Evolutionary conservation across 2,329 filamentous ascomycete genomes (phyloP), one percentile per base, ranked within the genome.

Genomic region (Aspergillus caelatus): DNA sequence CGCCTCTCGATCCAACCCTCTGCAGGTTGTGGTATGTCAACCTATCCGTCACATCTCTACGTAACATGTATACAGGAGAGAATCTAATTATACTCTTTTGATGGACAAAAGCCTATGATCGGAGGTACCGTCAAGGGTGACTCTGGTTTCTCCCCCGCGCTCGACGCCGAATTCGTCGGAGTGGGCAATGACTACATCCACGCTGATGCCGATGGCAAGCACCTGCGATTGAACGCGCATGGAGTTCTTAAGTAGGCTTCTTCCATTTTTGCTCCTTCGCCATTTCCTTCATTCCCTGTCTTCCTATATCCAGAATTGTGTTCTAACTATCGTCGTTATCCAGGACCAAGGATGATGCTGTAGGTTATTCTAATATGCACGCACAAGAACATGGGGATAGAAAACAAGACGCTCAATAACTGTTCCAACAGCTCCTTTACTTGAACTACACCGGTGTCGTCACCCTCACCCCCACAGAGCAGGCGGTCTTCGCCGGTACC

Each of bases 171-270:
- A 26, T 72, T 79, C 54, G 70, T 74, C 23, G 77, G 78, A 14
- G 68, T 71, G 21, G 80, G 79, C 4, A 77, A 77, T 58, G 80
- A 81, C 62, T 81, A 80, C 64, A 80, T 82, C 64, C 77, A 75
- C 55, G 71, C 72, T 23, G 80, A 81, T 63, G 71, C 78, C 4
- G 76, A 78, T 62, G 75, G 75, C 8, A 74, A 76, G 62, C 74
- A 74, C 46, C 68, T 81, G 69, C 74, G 80, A 5, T 67, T 81
- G 65, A 70, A 81, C 68, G 79, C 79, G 9, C 78, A 79, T 65
- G 71, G 73, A 5, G 73, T 79, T 21, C 61, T 80, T 41, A 79
- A 77, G 79, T 81, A 69, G 62, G 76, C 68, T 19, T 16, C 26
- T 32, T 7, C 10, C 21, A n/a, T 21, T 34, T 21, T 57, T 9